phyloP scores from a whole-genome alignment of 176 grass and related monocot species.

The Sorghum bicolor region DNA sequence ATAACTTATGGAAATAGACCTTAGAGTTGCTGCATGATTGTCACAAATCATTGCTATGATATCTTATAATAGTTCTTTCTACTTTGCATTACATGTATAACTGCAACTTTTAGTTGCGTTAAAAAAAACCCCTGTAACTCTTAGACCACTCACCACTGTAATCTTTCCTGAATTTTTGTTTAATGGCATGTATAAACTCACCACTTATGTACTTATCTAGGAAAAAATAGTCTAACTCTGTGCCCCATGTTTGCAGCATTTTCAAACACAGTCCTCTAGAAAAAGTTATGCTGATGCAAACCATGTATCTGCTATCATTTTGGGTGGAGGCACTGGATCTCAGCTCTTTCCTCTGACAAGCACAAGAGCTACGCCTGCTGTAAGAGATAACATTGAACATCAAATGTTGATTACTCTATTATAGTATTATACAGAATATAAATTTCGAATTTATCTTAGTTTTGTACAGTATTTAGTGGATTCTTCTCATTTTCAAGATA shows the following conservation, averaged over 20 bases:
- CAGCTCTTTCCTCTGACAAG: constrained; percentile 76
- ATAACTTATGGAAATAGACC: not conserved
- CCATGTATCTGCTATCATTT: constrained; percentile 60
- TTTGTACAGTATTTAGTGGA: not conserved
- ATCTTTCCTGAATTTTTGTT: constrained; percentile 4
- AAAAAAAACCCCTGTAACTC: not conserved
- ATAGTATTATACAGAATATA: not conserved
- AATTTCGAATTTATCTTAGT: constrained; percentile 1
- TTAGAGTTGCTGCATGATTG: not conserved
- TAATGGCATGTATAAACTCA: constrained; percentile 8
- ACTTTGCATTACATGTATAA: not conserved
- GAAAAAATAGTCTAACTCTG: not conserved
- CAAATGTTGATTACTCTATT: not conserved
- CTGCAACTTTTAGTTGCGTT: not conserved
- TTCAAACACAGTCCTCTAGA: constrained; percentile 39
- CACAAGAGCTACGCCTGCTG: constrained; percentile 80
- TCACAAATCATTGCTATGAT: not conserved
- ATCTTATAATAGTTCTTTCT: not conserved
- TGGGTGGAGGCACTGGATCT: constrained; percentile 60
- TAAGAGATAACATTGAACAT: constrained; percentile 33
- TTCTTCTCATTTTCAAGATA: not conserved
- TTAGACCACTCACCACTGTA: not conserved
- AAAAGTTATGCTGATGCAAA: constrained; percentile 51
- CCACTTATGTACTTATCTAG: not conserved
- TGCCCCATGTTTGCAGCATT: constrained; percentile 32